Evolutionary conservation across 495 filamentous ascomycete species (phyloP), one percentile per base, ranked within the genome.

Genomic region (Aspergillus mulundensis): DNA sequence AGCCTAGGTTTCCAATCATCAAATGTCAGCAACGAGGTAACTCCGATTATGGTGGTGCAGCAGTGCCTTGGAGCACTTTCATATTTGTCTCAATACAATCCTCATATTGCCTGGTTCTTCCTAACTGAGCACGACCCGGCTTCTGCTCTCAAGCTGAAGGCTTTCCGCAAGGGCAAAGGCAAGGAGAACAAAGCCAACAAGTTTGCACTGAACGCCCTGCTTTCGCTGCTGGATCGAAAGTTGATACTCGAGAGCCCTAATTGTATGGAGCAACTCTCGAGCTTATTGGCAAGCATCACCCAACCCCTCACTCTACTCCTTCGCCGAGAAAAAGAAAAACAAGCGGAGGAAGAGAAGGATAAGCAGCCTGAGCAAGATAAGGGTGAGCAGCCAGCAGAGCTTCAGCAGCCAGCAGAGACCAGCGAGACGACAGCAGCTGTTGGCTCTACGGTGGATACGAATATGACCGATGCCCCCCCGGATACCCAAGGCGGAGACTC

Each of bases 231-330:
- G 38, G 94, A 97, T 67, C 88, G 94, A 18, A 86, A 87, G 53
- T 78, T 97, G 60, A 88, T 97, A 60, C 95, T 95, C 77, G 93
- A 99, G 72, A 99, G 88, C 71, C 89, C 91, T 16, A 79, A 83
- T 11, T 94, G 96, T 50, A 97, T 99, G 91, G 92, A 97, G 63
- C 85, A 89, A 45, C 79, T 99, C 4, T 93, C 95, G 0, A 83
- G 83, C 61, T 75, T 99, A 21, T 78, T 99, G 16, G 90, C 88
- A 62, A 87, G 85, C 61, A 90, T 97, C 52, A 97, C 94, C 0
- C 84, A 87, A 43, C 94, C 95, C 7, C 81, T 99, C 16, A 88
- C 86, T 55, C 80, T 85, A 32, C 74, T 97, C 7, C 83, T 95
- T 57, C 87, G 87, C 41, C 91, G 91, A 51, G 89, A 95, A 54